Base-by-base conservation (phyloP, 441 rosid genomes). In the Gossypium lobatum region DNA sequence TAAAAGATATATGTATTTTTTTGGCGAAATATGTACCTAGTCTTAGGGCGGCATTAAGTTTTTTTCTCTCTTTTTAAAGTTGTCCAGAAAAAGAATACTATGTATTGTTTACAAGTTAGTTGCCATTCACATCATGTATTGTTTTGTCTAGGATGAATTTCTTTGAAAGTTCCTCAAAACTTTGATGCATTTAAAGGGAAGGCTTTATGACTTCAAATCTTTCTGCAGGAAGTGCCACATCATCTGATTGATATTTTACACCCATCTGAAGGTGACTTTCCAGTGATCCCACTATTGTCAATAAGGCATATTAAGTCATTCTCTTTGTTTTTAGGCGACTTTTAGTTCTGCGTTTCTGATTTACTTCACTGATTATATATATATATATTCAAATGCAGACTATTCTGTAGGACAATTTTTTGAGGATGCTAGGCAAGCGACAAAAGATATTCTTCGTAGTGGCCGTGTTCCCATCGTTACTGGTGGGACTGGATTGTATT, bases 401-500 rank as follows among this genome's bases (percentile, higher is more conserved):
- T 94, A 92, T 79, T 92, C 97, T 26, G 97, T 89, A 68, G 98
- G 98, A 57, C 71, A 81, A 21, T 92, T 85, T 78, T 93, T 64
- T 76, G 85, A 85, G 55, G 95, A 94, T 84, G 93, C 89, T 76
- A 87, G 97, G 83, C 84, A 85, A 78, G 89, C 83, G 73, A 89
- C 97, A 14, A 75, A 61, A 84, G 85, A 91, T 77, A 78, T 94
- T 75, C 85, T 92, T 48, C 70, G 76, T 11, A 67, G 79, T 54
- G 91, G 89, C 11, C 88, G 73, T 61, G 89, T 92, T 81, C 96
- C 98, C 21, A 88, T 94, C 28, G 93, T 94, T 60, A 85, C 89
- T 0, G 97, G 98, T 67, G 97, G 98, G n/a, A 92, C 98, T 69
- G 98, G 98, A 57, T 78, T 92, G 82, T 94, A 92, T 79, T 83